A percentile compares a stretch with the other conserved stretches of the same genome.
phyloP scores from a whole-genome alignment of 345 rosid genomes.

The Populus deltoides region DNA sequence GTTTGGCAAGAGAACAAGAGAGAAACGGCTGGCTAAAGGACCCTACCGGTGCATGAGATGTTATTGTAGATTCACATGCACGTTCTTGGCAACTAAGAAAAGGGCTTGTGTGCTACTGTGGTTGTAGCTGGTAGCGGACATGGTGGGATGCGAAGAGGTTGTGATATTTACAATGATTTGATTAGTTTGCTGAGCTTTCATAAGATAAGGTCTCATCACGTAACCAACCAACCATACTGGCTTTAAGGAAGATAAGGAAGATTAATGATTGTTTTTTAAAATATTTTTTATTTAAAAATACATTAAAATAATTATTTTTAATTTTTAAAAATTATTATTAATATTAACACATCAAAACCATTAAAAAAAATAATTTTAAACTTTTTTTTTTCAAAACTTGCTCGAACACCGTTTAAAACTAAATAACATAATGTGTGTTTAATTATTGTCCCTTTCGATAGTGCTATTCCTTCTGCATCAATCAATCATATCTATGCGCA shows the following conservation, averaged over 20 bases:
- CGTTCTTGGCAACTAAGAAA: neutral
- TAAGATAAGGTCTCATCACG: conserved; percentile 19
- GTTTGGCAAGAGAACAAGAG: conserved; percentile 55
- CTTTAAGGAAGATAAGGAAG: too few species aligned
- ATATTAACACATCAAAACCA: too few species aligned
- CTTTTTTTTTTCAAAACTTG: too few species aligned
- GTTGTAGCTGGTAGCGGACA: neutral
- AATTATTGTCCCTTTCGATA: conserved; percentile 7
- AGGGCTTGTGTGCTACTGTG: neutral
- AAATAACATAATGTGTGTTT: neutral
- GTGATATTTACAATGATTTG: conserved; percentile 9
- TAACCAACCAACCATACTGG: conserved; percentile 15
- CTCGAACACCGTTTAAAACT: too few species aligned
- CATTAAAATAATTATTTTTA: too few species aligned
- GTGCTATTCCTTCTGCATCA: neutral
- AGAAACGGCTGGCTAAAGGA: conserved; percentile 45
- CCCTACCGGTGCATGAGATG: conserved; percentile 53
- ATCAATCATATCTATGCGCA: neutral
- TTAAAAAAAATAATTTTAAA: too few species aligned
- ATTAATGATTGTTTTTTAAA: too few species aligned
- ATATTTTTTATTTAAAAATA: too few species aligned
- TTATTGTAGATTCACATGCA: conserved; percentile 74
- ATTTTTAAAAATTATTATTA: too few species aligned
- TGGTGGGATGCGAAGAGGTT: neutral
- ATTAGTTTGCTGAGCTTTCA: conserved; percentile 24